Base-by-base conservation (phyloP, 2,329 filamentous ascomycete species). In the Penicillium occitanis region DNA sequence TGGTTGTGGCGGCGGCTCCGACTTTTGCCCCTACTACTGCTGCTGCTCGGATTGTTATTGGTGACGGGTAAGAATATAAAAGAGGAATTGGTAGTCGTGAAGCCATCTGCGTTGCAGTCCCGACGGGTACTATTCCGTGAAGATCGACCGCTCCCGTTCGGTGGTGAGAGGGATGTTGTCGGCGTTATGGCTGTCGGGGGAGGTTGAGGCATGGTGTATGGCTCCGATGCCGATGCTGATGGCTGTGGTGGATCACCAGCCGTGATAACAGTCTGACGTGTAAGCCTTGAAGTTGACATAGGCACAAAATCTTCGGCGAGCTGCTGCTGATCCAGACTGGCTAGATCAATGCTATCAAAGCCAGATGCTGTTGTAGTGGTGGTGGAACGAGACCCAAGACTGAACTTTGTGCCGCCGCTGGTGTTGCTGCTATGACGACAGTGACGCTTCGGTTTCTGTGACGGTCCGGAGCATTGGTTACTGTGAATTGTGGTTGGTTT, bases 181-280 rank as follows among this genome's bases (percentile, higher is more conserved):
- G 62, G 40, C 4, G 61, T 63, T 2, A 44, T n/a, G 6, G 46
- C 61, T 25, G 4, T 2, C 1, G 37, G 46, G 1, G 51, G 51
- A 7, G 5, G 25, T 44, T 48, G 22, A 53, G 61, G 65, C 17
- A 66, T 37, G 30, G 30, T 37, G 61, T 5, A 60, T 3, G 48
- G n/a, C 25, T 30, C 13, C 13, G 40, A 60, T 30, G 42, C 17
- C 7, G 44, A 50, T 28, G 42, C 30, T 14, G 63, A 60, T 33
- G 14, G 37, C 13, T 46, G 46, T 7, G 30, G n/a, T 10, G 42
- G 42, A 28, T 65, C 66, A 19, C 66, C 66, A 14, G 46, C 63
- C 6, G 66, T 63, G 44, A 67, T 66, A n/a, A 66, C 63, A 11
- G 66, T 67, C 51, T 57, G 63, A 28, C 25, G 33, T 2, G 48